Evolutionary conservation across 2,329 filamentous ascomycete genomes (phyloP).

Genomic region (Colletotrichum phormii): DNA sequence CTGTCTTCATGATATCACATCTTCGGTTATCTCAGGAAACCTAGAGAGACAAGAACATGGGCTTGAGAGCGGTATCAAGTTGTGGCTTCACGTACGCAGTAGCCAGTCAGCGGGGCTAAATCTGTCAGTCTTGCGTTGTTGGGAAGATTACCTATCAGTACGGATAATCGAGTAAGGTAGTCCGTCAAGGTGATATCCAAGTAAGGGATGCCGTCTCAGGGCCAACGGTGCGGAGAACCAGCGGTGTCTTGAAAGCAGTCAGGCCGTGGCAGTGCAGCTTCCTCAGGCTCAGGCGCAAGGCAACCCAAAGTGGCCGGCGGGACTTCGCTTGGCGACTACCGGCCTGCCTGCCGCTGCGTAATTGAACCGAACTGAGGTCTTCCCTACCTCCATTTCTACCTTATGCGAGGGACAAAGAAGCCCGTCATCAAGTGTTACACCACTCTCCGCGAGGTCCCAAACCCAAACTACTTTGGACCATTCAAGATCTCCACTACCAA

Average conservation of each 20-base stretch:
- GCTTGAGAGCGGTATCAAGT: not conserved
- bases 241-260: not conserved
- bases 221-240: slow-evolving; percentile 33
- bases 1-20: not conserved
- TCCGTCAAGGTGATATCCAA: not conserved
- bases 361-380: slow-evolving; percentile 7
- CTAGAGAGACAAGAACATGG: not conserved
- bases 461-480: not conserved
- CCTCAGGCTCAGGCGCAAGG: not conserved
- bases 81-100: not conserved
- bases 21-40: no score
- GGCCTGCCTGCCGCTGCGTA: not conserved
- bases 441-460: not conserved
- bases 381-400: not conserved
- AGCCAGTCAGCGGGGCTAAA: no score
- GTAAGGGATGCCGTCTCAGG: slow-evolving; percentile 12
- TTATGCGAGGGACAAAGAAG: not conserved
- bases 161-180: no score
- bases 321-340: slow-evolving; percentile 9
- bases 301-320: slow-evolving; percentile 6
- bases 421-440: slow-evolving; percentile 17
- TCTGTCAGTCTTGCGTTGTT: no score
- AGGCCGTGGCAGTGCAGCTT: slow-evolving; percentile 26
- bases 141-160: no score
- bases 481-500: not conserved